Evolutionary conservation across 768 basidiomycete genomes (phyloP).

Genomic region (Tylopilus subfusipes): DNA sequence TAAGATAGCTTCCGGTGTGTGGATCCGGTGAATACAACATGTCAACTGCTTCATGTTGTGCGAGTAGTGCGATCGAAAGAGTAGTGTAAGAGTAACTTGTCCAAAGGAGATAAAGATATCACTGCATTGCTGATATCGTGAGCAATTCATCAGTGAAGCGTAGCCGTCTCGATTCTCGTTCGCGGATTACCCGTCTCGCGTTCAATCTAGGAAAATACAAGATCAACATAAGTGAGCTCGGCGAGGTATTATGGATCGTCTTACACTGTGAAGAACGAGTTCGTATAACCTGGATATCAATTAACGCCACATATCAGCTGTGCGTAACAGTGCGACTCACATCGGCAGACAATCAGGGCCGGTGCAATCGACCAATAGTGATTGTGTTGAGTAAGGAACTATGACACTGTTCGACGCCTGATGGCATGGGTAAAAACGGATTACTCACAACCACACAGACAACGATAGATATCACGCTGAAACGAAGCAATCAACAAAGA

Average conservation of each 20-base stretch:
- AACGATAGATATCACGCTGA: constrained; percentile 6
- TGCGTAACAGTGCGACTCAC: background rate
- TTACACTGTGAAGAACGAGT: too few species aligned
- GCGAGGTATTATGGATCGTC: background rate
- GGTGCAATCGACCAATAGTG: constrained; percentile 12
- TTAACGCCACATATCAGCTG: background rate
- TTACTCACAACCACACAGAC: constrained; percentile 8
- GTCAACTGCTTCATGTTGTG: too few species aligned
- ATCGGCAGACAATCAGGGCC: constrained; percentile 5
- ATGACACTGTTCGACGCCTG: background rate
- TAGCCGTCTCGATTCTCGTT: constrained; percentile 7
- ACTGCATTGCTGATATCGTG: too few species aligned
- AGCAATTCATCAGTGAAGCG: too few species aligned
- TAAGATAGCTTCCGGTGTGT: too few species aligned
- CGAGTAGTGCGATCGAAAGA: too few species aligned
- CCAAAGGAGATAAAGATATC: too few species aligned
- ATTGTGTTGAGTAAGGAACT: constrained; percentile 5
- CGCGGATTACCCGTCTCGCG: constrained; percentile 8
- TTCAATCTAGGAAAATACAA: too few species aligned
- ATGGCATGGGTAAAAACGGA: rapidly evolving
- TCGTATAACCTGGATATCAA: too few species aligned
- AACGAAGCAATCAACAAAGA: background rate
- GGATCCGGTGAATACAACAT: too few species aligned
- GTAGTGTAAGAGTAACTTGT: too few species aligned
- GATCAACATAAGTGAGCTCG: constrained; percentile 1